Conservation (phyloP, 768 basidiomycete species). For the Agaricus sinodeliciosus region DNA sequence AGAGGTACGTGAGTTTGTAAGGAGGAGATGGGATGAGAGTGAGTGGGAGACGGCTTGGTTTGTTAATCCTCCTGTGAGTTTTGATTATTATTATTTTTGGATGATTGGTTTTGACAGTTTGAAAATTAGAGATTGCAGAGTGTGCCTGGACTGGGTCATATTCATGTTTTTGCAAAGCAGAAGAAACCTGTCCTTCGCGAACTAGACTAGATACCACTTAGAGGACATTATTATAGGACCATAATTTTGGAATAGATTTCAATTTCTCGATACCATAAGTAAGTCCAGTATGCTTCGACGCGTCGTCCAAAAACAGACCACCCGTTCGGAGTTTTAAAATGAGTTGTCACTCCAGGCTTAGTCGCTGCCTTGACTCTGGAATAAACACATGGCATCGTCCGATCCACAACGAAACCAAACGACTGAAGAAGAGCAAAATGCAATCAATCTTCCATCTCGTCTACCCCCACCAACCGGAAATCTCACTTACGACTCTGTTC, state of each 20-base stretch:
- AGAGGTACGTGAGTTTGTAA: slow-evolving; percentile 61
- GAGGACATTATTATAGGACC: neutral
- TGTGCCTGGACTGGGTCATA: slow-evolving; percentile 72
- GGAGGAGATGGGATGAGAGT: slow-evolving; percentile 56
- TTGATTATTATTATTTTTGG: neutral
- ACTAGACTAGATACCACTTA: neutral
- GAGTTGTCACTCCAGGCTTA: too few relatives aligned
- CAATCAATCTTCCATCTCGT: slow-evolving; percentile 25
- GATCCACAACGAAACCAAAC: neutral
- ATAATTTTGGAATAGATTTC: too few relatives aligned
- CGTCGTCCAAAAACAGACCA: too few relatives aligned
- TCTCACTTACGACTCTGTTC: slow-evolving; percentile 26
- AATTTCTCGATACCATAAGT: too few relatives aligned
- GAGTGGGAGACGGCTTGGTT: slow-evolving; percentile 94
- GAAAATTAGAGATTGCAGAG: slow-evolving; percentile 66
- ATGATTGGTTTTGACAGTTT: slow-evolving; percentile 3
- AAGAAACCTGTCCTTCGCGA: neutral
- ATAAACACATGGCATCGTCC: neutral
- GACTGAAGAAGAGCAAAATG: neutral
- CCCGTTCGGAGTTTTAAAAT: too few relatives aligned
- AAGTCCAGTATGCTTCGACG: too few relatives aligned
- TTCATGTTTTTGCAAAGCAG: slow-evolving; percentile 71
- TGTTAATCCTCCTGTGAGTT: slow-evolving; percentile 76
- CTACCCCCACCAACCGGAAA: slow-evolving; percentile 33
- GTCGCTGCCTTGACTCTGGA: too few relatives aligned